Conservation (phyloP, 2,329 filamentous ascomycete genomes). For the Verticillium zaregamsianum region DNA sequence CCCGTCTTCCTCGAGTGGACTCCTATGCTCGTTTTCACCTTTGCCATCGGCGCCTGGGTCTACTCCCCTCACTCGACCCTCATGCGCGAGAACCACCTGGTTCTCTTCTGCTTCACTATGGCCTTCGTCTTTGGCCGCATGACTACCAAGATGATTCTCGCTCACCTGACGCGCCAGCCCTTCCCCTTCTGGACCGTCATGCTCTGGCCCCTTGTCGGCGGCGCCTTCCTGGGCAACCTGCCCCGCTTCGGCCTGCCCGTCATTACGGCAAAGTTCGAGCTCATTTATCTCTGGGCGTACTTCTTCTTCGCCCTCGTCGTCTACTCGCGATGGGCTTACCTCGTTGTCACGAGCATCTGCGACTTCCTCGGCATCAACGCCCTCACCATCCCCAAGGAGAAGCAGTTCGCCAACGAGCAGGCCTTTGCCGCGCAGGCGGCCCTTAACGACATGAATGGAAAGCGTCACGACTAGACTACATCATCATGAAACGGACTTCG, state of each 20-base stretch:
- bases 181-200: conserved; percentile 97
- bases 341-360: conserved; percentile 90
- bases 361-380: conserved; percentile 91
- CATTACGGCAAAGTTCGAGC: conserved; percentile 62
- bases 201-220: conserved; percentile 79
- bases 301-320: conserved; percentile 78
- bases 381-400: conserved; percentile 71
- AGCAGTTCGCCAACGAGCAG: conserved; percentile 51
- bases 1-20: conserved; percentile 93
- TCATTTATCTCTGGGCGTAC: conserved; percentile 80
- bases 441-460: background rate
- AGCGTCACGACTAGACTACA: background rate
- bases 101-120: conserved; percentile 89
- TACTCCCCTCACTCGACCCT: conserved; percentile 84
- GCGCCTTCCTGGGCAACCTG: conserved; percentile 77
- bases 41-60: conserved; percentile 75
- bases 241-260: conserved; percentile 69
- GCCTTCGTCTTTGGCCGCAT: conserved; percentile 97
- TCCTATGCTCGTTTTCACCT: conserved; percentile 78
- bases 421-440: conserved; percentile 20
- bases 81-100: conserved; percentile 77
- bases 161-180: conserved; percentile 86
- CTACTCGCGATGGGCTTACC: conserved; percentile 88
- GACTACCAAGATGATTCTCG: conserved; percentile 98
- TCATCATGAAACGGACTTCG: background rate